These are phyloP conservation scores for Globisporangium canariense DNA, from an alignment of 352 stramenopile genomes.

Conservation along the genomic window DNA sequence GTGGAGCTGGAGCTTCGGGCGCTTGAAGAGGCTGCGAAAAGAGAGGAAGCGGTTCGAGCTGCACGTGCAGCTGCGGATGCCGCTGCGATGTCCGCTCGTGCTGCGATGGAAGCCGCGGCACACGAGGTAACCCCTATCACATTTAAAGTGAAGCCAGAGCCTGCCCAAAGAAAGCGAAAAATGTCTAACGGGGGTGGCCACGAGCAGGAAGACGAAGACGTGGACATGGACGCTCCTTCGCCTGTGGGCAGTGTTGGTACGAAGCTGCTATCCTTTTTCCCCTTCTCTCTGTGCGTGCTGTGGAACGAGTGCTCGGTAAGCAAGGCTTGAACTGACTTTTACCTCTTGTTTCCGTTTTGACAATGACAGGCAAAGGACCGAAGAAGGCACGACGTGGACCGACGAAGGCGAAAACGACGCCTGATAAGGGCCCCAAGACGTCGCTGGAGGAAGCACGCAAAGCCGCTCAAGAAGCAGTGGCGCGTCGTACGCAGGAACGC, in stretches of 20 bases:
- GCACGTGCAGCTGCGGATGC: slow-evolving; percentile 59
- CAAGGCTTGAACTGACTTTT: slow-evolving; percentile 24
- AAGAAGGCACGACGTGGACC: slow-evolving; percentile 52
- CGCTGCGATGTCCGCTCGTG: slow-evolving; percentile 62
- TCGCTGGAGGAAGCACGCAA: slow-evolving; percentile 58
- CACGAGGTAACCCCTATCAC: slow-evolving; percentile 29
- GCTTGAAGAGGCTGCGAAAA: slow-evolving; percentile 37
- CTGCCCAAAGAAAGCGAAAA: slow-evolving; percentile 37
- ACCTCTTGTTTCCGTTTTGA: slow-evolving; percentile 10
- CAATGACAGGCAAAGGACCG: slow-evolving; percentile 29
- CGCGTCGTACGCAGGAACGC: slow-evolving; percentile 63
- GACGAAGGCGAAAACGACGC: slow-evolving; percentile 33
- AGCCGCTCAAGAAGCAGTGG: slow-evolving; percentile 71
- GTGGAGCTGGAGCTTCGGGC: slow-evolving; percentile 38
- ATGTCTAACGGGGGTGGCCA: slow-evolving; percentile 22
- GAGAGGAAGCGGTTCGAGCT: slow-evolving; percentile 61
- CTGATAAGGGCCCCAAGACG: slow-evolving; percentile 33
- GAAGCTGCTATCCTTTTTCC: slow-evolving; percentile 6
- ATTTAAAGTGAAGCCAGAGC: slow-evolving; percentile 23
- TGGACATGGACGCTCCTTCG: slow-evolving; percentile 56
- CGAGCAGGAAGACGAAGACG: slow-evolving; percentile 43
- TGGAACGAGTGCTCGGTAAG: not conserved
- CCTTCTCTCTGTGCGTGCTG: not conserved
- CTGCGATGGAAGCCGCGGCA: slow-evolving; percentile 60
- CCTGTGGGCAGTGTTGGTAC: slow-evolving; percentile 33